Evolutionary conservation across 2,329 filamentous ascomycete genomes (phyloP).

Genomic region (Colletotrichum ledebouriae): DNA sequence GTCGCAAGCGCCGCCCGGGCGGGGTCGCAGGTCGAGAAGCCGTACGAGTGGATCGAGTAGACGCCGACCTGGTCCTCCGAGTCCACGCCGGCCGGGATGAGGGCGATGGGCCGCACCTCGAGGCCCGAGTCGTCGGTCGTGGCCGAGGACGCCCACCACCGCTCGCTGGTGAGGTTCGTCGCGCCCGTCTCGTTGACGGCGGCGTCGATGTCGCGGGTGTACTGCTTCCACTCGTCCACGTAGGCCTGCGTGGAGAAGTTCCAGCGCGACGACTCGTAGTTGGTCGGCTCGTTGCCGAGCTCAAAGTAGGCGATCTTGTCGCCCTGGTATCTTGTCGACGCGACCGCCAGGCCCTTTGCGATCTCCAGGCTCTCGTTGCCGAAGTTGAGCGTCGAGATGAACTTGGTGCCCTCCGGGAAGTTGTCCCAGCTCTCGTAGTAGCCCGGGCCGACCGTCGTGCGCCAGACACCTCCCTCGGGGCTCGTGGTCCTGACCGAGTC

Average conservation of each 20-base stretch:
- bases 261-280: conserved; percentile 39
- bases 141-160: conserved; percentile 44
- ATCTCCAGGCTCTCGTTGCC: conserved; percentile 43
- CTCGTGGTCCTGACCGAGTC: conserved; percentile 43
- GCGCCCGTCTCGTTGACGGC: conserved; percentile 30
- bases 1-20: conserved; percentile 19
- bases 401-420: conserved; percentile 40
- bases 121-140: conserved; percentile 42
- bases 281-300: conserved; percentile 43
- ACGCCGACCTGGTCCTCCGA: conserved; percentile 40
- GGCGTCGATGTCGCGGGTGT: conserved; percentile 24
- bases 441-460: conserved; percentile 25
- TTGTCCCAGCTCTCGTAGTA: conserved; percentile 40
- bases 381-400: conserved; percentile 44
- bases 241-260: conserved; percentile 37
- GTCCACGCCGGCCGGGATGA: conserved; percentile 43
- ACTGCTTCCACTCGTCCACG: conserved; percentile 36
- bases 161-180: background rate
- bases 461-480: conserved; percentile 35
- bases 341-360: conserved; percentile 41
- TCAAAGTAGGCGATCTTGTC: conserved; percentile 42
- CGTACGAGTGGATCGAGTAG: conserved; percentile 41
- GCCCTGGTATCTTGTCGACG: conserved; percentile 35
- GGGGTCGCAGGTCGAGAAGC: conserved; percentile 37
- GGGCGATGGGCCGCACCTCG: conserved; percentile 41